Base-by-base conservation (phyloP, 768 basidiomycete species). In the Suillus lakei region DNA sequence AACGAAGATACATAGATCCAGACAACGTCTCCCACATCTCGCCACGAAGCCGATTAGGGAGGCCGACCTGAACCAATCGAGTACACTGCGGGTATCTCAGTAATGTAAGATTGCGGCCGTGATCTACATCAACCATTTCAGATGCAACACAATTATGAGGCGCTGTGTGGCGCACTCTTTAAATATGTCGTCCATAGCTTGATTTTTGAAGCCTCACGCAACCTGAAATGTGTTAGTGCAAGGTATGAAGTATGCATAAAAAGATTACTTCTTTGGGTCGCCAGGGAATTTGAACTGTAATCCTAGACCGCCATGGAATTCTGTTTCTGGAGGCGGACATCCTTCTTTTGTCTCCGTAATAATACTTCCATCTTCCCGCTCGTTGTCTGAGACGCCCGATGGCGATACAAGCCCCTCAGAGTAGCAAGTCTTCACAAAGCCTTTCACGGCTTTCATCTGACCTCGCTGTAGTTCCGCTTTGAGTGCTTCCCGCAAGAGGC, bases 21-120 rank as follows among this genome's bases (percentile, higher is more conserved):
- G 96, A 97, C 15, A 98, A 85, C 0, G 94, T 92, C 78, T 99
- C 98, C 98, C 98, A 99, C 81, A 99, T 91, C 76, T 99, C 98
- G 16, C 98, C 98, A 28, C 98, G 88, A 10, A 99, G 83, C 21
- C 95, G 84, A 70, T 96, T 98, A 2, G 98, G 98, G 4, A 99
- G 84, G 55, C 98, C 98, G 61, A 99, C 97, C 79, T 98, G 97
- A 1, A 99, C 91, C 32, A 99, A 86, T n/a, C 98, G 91, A 48
- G 96, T 98, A 73, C 95, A 96, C 76, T 96, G 92, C 0, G 98
- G 97, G 77, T 98, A 99, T 38, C 97, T 92, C 23, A 99, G 82
- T 32, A 99, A 85, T 0, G 98, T 96, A n/a, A 99, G 83, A 73
- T 96, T 95, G 30, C 98, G 90, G 26, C 98, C 98, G 71, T 98